Base-by-base conservation (phyloP, 2,329 filamentous ascomycete genomes). In the Colletotrichum sp. region DNA sequence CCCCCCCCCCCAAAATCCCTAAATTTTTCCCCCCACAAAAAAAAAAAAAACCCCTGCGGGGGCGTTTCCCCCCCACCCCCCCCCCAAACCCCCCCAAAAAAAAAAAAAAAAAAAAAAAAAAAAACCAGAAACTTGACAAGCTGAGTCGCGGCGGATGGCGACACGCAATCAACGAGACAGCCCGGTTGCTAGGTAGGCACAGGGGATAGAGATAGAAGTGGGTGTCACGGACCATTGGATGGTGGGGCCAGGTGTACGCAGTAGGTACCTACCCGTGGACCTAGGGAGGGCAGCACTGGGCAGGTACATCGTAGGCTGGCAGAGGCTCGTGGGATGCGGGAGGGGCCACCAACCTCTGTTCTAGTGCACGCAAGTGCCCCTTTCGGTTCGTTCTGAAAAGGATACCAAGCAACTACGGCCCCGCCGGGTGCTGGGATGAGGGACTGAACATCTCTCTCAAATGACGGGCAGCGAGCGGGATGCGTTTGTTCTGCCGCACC, bases 81-180 rank as follows among this genome's bases (percentile, higher is more conserved):
- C n/a, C n/a, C n/a, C n/a, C n/a, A n/a, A n/a, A n/a, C n/a, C n/a
- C n/a, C n/a, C n/a, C n/a, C n/a, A n/a, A n/a, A 24, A 24, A 24
- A 24, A 24, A 26, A 26, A 26, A 26, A 28, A 28, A 28, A 28
- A 28, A 28, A 28, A 28, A 28, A 28, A 28, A 28, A 28, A 28
- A 28, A 28, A 28, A 28, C 13, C 13, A 34, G 13, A 34, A 34
- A 15, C 15, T 8, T 18, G 18, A 10, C 24, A 65, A 74, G 71
- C 44, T 39, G 72, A 66, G 60, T 74, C 26, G 67, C 44, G 44
- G 32, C 30, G 34, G 16, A 16, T 10, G 32, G 44, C 68, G 60
- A 66, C 60, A 71, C 72, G 68, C 72, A 71, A 71, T 71, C 60
- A 52, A 39, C 66, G 55, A 64, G 63, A 69, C 44, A 44, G 49